Evolutionary conservation across 805 yeast genomes (phyloP), one percentile per base, ranked within the genome.

Genomic region (Saccharomycopsis fodiens): DNA sequence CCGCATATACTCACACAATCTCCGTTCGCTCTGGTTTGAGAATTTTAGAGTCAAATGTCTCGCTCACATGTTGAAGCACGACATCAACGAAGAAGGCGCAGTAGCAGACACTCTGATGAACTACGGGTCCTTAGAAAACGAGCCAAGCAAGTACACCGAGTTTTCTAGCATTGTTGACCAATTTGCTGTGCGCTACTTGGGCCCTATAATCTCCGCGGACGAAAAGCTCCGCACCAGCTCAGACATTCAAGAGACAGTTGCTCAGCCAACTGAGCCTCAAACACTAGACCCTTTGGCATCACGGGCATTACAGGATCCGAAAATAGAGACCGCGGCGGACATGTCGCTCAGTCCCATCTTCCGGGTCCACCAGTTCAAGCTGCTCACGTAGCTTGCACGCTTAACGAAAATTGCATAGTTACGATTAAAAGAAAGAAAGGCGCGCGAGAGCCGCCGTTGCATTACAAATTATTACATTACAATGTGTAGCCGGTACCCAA

Each of bases 21-120:
- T 48, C 3, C 20, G 41, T 22, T 46, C 50, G 4, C 42, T 48
- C 19, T 47, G 51, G 51, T 43, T 40, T 37, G 51, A 47, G 34
- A 39, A 42, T 31, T 41, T 47, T 29, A 41, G 39, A 32, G 22
- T 41, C 8, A 44, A 31, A 15, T 29, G 34, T 7, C 38, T 46
- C 22, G n/a, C 39, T n/a, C 23, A 30, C 25, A 8, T 34, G 29
- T 38, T 41, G 20, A 36, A 41, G 20, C 34, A 45, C n/a, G 38
- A 39, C 20, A 12, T 17, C n/a, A 21, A 17, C 7, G n/a, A 39
- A 19, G 20, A 20, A 8, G 12, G 20, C n/a, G 23, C 25, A 32
- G 10, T 45, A 16, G 34, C 40, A 5, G 30, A 10, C 4, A 19
- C 39, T 13, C 25, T 13, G 19, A 20, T 25, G 31, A 4, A 31